Evolutionary conservation across 2,329 filamentous ascomycete genomes (phyloP).

Genomic region (Curvularia hawaiiensis): DNA sequence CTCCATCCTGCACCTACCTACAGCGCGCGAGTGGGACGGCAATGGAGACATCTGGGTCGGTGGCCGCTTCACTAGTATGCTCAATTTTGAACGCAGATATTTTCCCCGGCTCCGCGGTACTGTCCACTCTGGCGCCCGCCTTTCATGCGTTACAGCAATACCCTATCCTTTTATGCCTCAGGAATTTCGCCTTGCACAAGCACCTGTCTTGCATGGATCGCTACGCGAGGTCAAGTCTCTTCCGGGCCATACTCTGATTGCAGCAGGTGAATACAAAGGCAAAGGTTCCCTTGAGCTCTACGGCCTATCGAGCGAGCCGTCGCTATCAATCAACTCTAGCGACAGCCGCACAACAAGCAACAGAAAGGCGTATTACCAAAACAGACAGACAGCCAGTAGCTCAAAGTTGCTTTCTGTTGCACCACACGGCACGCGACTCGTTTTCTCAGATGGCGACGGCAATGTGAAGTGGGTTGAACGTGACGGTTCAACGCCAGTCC

Average conservation of each 20-base stretch:
- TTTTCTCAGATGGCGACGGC: constrained; percentile 83
- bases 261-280: constrained; percentile 88
- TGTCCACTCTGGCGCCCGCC: constrained; percentile 80
- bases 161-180: constrained; percentile 70
- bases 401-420: constrained; percentile 83
- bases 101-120: constrained; percentile 79
- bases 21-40: constrained; percentile 59
- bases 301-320: constrained; percentile 56
- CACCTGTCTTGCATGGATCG: constrained; percentile 60
- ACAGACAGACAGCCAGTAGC: constrained; percentile 80
- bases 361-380: constrained; percentile 58
- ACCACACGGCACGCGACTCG: constrained; percentile 80
- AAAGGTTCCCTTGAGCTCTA: constrained; percentile 93
- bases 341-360: constrained; percentile 35
- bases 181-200: constrained; percentile 62
- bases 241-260: constrained; percentile 70
- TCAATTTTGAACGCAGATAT: constrained; percentile 86
- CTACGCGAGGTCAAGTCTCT: constrained; percentile 60
- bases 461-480: constrained; percentile 90
- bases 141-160: constrained; percentile 74
- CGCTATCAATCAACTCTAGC: constrained; percentile 37
- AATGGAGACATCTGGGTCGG: constrained; percentile 86
- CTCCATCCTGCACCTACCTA: constrained; percentile 78
- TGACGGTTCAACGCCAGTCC: constrained; percentile 67
- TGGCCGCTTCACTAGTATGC: constrained; percentile 84